Percentiles rank a stretch among this genome's conserved stretches.
Conservation (phyloP, 2,329 filamentous ascomycete species). For the Sphaerulina vaccinii region DNA sequence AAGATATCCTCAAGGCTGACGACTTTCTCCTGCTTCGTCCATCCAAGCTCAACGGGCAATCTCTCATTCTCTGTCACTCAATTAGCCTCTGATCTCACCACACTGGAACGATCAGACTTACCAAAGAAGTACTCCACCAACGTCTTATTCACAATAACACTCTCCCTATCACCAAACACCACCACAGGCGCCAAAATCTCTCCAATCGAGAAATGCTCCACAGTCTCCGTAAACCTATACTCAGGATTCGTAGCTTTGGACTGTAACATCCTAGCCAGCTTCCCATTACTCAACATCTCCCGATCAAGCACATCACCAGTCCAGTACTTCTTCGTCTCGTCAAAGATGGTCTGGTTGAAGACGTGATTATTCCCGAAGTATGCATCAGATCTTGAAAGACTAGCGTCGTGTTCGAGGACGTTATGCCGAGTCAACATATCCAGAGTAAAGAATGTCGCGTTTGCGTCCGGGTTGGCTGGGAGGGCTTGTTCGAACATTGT, state of each 20-base stretch:
- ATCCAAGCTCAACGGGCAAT: slow-evolving; percentile 45
- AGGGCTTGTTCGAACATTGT: slow-evolving; percentile 26
- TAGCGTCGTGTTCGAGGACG: slow-evolving; percentile 26
- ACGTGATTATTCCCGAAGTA: slow-evolving; percentile 53
- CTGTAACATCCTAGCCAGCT: slow-evolving; percentile 46
- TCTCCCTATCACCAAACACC: slow-evolving; percentile 47
- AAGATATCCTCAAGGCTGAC: slow-evolving; percentile 23
- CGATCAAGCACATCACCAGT: slow-evolving; percentile 43
- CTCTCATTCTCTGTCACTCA: slow-evolving; percentile 43
- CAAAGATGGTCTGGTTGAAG: slow-evolving; percentile 56
- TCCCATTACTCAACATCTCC: slow-evolving; percentile 48
- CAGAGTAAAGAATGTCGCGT: slow-evolving; percentile 26
- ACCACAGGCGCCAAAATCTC: slow-evolving; percentile 54
- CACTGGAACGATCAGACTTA: slow-evolving; percentile 29
- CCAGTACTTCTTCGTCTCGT: slow-evolving; percentile 49
- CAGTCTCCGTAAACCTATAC: slow-evolving; percentile 47
- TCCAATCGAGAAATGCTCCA: slow-evolving; percentile 50
- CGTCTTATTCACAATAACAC: slow-evolving; percentile 42
- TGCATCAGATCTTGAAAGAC: slow-evolving; percentile 48
- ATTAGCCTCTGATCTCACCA: too few species aligned
- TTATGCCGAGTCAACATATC: slow-evolving; percentile 22
- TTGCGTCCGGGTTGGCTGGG: slow-evolving; percentile 24
- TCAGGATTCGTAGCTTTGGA: slow-evolving; percentile 51
- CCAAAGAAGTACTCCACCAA: slow-evolving; percentile 51
- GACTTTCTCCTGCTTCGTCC: slow-evolving; percentile 33